Conservation (phyloP, 2,329 filamentous ascomycete species). For the Exophiala bonariae region DNA sequence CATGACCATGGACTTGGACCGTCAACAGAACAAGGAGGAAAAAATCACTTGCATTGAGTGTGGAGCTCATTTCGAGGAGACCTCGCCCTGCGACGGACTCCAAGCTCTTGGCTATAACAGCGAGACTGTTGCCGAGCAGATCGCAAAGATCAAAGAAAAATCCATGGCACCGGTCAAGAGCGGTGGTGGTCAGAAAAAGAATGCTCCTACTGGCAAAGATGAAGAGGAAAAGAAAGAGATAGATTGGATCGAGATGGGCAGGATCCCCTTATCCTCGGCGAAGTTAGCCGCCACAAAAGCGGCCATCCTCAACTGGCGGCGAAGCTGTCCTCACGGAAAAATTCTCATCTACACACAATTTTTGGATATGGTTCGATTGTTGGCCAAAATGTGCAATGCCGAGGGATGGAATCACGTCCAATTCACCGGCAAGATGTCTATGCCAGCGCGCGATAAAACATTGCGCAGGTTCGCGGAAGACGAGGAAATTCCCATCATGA, state of each 20-base stretch:
- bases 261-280: conserved; percentile 31
- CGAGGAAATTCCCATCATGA: conserved; percentile 45
- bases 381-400: conserved; percentile 49
- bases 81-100: conserved; percentile 15
- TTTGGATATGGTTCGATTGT: conserved; percentile 52
- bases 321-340: conserved; percentile 51
- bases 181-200: neutral
- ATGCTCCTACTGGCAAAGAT: conserved; percentile 2
- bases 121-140: conserved; percentile 2
- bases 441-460: conserved; percentile 44
- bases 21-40: conserved; percentile 8
- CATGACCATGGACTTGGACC: conserved; percentile 29
- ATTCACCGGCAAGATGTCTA: conserved; percentile 52
- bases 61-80: conserved; percentile 18
- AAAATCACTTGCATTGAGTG: conserved; percentile 24
- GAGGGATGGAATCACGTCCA: conserved; percentile 50
- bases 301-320: conserved; percentile 37
- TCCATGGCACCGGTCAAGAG: neutral
- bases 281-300: conserved; percentile 37
- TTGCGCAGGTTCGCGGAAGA: conserved; percentile 49
- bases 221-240: conserved; percentile 7
- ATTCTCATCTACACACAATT: conserved; percentile 64
- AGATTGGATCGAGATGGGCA: conserved; percentile 25
- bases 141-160: conserved; percentile 9
- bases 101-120: conserved; percentile 18